Conservation (phyloP, 306 rosid genomes). For the Pterocarpus macrocarpus region DNA sequence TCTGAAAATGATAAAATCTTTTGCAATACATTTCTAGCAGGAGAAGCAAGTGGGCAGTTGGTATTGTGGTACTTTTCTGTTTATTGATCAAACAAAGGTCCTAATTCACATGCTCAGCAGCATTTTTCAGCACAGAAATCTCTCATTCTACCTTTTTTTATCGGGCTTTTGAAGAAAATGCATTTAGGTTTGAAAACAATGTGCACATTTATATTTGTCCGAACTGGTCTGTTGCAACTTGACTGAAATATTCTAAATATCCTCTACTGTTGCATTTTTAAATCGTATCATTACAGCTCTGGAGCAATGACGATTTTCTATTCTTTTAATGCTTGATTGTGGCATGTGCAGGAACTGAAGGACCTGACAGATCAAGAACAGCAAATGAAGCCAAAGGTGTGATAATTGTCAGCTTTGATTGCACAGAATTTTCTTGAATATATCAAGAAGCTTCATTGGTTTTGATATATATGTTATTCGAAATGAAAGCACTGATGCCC, state of each 20-base stretch:
- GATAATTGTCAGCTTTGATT: slow-evolving; percentile 42
- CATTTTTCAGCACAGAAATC: neutral
- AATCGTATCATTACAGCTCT: neutral
- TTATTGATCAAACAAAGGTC: neutral
- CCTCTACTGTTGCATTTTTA: neutral
- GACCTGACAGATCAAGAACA: slow-evolving; percentile 88
- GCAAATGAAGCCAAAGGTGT: slow-evolving; percentile 91
- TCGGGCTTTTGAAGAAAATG: slow-evolving; percentile 8
- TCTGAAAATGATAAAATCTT: neutral
- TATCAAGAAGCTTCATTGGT: slow-evolving; percentile 9
- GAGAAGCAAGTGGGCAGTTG: neutral
- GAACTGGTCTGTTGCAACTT: slow-evolving; percentile 1
- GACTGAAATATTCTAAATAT: neutral
- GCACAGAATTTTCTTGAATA: slow-evolving; percentile 17
- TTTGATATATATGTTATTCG: slow-evolving; percentile 18
- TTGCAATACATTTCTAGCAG: slow-evolving; percentile 5
- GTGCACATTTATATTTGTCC: neutral
- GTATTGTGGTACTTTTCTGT: neutral
- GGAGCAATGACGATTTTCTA: slow-evolving; percentile 30
- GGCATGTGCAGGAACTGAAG: slow-evolving; percentile 78
- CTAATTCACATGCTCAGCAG: neutral
- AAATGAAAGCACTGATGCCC: slow-evolving; percentile 16
- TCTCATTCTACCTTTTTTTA: neutral
- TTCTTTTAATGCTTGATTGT: slow-evolving; percentile 48
- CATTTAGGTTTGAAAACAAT: slow-evolving; percentile 2